These are phyloP conservation scores for Geranomyces michiganensis DNA, from an alignment of 192 early-diverging fungal genomes.

Conservation along the genomic window DNA sequence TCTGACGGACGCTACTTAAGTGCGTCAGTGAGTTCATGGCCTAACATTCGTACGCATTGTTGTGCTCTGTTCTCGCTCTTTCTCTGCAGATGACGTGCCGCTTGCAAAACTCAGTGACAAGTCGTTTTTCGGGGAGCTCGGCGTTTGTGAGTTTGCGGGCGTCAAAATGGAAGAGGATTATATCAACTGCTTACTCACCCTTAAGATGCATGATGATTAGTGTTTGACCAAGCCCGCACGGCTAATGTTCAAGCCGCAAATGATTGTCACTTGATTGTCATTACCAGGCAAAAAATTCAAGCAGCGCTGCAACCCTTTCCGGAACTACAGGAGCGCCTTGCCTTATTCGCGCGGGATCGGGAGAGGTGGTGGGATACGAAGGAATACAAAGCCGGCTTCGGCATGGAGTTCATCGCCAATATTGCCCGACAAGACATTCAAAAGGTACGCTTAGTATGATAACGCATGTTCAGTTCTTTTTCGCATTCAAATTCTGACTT, in stretches of 20 bases:
- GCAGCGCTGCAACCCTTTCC: slow-evolving; percentile 26
- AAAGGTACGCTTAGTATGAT: slow-evolving; percentile 31
- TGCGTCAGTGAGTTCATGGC: not conserved
- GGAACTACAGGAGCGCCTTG: slow-evolving; percentile 25
- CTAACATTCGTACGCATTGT: slow-evolving; percentile 3
- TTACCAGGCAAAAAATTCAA: slow-evolving; percentile 47
- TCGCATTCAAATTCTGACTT: not conserved
- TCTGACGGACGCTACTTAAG: not conserved
- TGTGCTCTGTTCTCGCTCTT: not conserved
- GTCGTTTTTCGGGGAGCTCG: slow-evolving; percentile 48
- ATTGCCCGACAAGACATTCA: slow-evolving; percentile 46
- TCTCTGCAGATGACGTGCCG: slow-evolving; percentile 19
- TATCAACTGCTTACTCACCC: not conserved
- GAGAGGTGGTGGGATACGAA: slow-evolving; percentile 34
- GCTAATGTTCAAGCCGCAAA: slow-evolving; percentile 43
- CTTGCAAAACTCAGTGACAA: slow-evolving; percentile 25
- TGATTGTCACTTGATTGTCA: slow-evolving; percentile 38
- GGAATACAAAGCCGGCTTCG: slow-evolving; percentile 37
- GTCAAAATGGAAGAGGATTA: not conserved
- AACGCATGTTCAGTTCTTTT: no score
- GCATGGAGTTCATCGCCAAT: slow-evolving; percentile 50
- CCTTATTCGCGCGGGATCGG: slow-evolving; percentile 28
- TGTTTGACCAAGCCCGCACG: slow-evolving; percentile 34
- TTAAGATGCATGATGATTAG: slow-evolving; percentile 9
- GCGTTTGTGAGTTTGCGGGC: slow-evolving; percentile 36